Evolutionary conservation across 1,284 basidiomycete species (phyloP).

Genomic region (Agroathelia rolfsii): DNA sequence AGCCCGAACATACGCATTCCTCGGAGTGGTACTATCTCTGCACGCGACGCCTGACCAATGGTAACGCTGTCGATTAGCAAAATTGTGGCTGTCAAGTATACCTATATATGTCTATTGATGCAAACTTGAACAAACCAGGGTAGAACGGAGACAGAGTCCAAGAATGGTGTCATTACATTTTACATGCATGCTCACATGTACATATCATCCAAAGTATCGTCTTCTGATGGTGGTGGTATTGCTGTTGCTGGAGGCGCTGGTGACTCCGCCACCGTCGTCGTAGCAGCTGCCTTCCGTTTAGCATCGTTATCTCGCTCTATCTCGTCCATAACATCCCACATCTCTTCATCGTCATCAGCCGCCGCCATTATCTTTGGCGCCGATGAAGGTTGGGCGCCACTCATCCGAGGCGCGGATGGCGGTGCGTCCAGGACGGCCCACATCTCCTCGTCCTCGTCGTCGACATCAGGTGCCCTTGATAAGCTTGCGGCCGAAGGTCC

Average conservation of each 20-base stretch:
- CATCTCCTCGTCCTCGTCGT: conserved; percentile 43
- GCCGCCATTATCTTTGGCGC: conserved; percentile 12
- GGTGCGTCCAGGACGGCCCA: conserved; percentile 37
- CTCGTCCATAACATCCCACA: conserved; percentile 61
- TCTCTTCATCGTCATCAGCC: conserved; percentile 46
- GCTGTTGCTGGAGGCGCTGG: no score
- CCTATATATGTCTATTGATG: no score
- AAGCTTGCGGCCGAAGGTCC: conserved; percentile 9
- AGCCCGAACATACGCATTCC: no score
- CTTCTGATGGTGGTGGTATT: conserved; percentile 22
- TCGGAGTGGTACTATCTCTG: no score
- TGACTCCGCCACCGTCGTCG: no score
- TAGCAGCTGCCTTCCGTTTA: no score
- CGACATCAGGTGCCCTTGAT: conserved; percentile 17
- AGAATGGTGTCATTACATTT: no score
- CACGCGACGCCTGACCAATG: no score
- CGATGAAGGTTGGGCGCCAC: conserved; percentile 4
- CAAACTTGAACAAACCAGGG: no score
- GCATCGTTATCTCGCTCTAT: conserved; percentile 29
- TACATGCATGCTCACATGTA: conserved; percentile 30
- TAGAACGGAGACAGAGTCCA: no score
- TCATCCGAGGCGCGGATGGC: conserved; percentile 10
- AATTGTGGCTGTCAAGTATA: no score
- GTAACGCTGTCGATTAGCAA: no score
- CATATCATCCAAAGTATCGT: conserved; percentile 43